phyloP scores from a whole-genome alignment of 805 yeast genomes.

The Metschnikowia amazonensis region DNA sequence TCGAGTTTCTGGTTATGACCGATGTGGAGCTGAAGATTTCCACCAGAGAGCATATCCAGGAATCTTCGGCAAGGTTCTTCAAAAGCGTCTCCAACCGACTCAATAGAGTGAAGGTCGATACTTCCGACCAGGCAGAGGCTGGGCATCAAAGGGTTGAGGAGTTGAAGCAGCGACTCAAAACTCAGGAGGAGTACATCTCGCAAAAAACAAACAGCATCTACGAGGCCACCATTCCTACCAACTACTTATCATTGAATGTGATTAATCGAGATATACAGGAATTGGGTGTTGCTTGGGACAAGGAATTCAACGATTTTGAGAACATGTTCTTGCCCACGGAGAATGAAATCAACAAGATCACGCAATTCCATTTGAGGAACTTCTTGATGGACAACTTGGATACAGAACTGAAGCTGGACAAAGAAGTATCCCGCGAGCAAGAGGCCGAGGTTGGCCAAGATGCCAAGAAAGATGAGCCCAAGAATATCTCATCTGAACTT shows the following conservation, averaged over 20 bases:
- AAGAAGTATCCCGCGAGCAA: not conserved
- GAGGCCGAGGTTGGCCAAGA: not conserved
- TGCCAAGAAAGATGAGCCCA: not conserved
- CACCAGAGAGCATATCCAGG: constrained; percentile 49
- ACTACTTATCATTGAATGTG: constrained; percentile 66
- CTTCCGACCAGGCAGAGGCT: constrained; percentile 65
- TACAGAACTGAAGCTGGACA: constrained; percentile 18
- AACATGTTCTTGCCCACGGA: constrained; percentile 80
- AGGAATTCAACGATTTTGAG: constrained; percentile 77
- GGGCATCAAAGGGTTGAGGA: constrained; percentile 59
- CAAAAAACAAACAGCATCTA: constrained; percentile 50
- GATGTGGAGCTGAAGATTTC: constrained; percentile 68
- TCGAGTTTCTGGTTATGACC: constrained; percentile 68
- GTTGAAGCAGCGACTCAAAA: constrained; percentile 48
- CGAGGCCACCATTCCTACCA: constrained; percentile 52
- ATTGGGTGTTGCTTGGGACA: constrained; percentile 82
- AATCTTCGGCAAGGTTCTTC: constrained; percentile 59
- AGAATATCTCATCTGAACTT: not conserved
- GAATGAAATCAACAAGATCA: constrained; percentile 84
- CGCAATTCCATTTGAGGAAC: constrained; percentile 79
- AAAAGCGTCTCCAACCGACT: constrained; percentile 67
- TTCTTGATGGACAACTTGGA: constrained; percentile 57
- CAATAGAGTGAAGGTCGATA: constrained; percentile 70
- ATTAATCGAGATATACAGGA: constrained; percentile 72
- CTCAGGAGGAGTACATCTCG: constrained; percentile 48